These are phyloP conservation scores for Xylona heveae DNA, from an alignment of 495 filamentous ascomycete species.

Conservation along the genomic window DNA sequence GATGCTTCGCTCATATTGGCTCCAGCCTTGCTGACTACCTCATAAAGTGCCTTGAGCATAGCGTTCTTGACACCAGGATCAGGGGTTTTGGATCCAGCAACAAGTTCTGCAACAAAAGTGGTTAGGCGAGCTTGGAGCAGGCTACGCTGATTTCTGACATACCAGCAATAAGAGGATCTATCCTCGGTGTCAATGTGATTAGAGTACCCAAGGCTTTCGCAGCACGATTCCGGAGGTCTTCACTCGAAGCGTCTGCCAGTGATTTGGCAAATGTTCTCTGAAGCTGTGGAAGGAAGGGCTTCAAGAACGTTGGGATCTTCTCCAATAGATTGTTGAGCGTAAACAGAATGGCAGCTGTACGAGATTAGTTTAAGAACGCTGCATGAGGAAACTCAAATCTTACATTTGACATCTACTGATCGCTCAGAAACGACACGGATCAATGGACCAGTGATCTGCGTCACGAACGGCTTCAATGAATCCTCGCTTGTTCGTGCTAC, in stretches of 20 bases:
- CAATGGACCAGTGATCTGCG: slow-evolving; percentile 89
- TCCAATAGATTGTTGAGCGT: slow-evolving; percentile 88
- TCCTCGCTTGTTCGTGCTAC: slow-evolving; percentile 73
- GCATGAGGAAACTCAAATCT: slow-evolving; percentile 4
- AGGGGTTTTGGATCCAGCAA: slow-evolving; percentile 76
- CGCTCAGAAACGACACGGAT: slow-evolving; percentile 94
- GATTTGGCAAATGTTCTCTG: slow-evolving; percentile 94
- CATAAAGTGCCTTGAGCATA: slow-evolving; percentile 93
- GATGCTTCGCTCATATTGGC: slow-evolving; percentile 84
- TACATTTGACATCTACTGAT: slow-evolving; percentile 76
- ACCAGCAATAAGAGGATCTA: slow-evolving; percentile 67
- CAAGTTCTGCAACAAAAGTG: slow-evolving; percentile 41
- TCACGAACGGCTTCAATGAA: slow-evolving; percentile 80
- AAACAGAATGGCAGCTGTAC: slow-evolving; percentile 60
- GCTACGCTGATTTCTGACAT: slow-evolving; percentile 5
- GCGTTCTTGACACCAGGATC: slow-evolving; percentile 82
- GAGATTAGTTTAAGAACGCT: slow-evolving; percentile 4
- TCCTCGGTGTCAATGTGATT: slow-evolving; percentile 86
- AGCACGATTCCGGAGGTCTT: slow-evolving; percentile 64
- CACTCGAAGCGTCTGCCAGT: slow-evolving; percentile 80
- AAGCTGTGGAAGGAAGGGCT: slow-evolving; percentile 91
- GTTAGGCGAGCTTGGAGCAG: slow-evolving; percentile 1
- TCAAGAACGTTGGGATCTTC: slow-evolving; percentile 89
- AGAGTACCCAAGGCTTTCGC: slow-evolving; percentile 92
- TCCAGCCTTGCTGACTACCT: slow-evolving; percentile 88